phyloP scores from a whole-genome alignment of 257 asterid genomes.

The Solanum habrochaites region DNA sequence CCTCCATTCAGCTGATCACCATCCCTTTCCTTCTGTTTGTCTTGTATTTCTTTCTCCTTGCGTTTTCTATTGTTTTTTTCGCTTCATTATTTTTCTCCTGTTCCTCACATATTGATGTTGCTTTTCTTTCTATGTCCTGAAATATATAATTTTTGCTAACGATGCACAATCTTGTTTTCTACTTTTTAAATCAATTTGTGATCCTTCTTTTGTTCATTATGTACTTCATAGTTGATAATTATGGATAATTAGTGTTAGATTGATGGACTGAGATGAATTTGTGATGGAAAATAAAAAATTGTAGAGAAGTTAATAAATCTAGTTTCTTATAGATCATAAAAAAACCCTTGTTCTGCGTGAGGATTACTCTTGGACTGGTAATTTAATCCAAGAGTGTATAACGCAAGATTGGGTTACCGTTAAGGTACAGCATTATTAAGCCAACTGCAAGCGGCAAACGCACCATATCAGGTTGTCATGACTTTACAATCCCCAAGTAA shows the following conservation, averaged over 20 bases:
- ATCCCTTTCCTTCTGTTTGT: neutral
- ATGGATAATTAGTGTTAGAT: neutral
- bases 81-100: neutral
- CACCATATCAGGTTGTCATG: neutral
- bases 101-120: neutral
- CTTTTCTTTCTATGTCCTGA: neutral
- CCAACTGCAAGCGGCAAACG: neutral
- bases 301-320: neutral
- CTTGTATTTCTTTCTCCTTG: neutral
- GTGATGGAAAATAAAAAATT: neutral
- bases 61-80: neutral
- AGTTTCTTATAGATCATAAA: neutral
- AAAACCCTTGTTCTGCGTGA: neutral
- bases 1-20: neutral
- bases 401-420: neutral
- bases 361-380: neutral
- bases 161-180: neutral
- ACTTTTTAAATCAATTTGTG: neutral
- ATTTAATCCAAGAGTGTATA: neutral
- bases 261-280: neutral
- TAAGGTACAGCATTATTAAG: neutral
- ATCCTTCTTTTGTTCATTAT: neutral
- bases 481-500: neutral
- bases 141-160: neutral
- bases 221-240: neutral